Percentiles rank a stretch among this genome's conserved stretches.
These are phyloP conservation scores for Ochromonas danica DNA, from an alignment of 108 stramenopile genomes.

Conservation along the genomic window DNA sequence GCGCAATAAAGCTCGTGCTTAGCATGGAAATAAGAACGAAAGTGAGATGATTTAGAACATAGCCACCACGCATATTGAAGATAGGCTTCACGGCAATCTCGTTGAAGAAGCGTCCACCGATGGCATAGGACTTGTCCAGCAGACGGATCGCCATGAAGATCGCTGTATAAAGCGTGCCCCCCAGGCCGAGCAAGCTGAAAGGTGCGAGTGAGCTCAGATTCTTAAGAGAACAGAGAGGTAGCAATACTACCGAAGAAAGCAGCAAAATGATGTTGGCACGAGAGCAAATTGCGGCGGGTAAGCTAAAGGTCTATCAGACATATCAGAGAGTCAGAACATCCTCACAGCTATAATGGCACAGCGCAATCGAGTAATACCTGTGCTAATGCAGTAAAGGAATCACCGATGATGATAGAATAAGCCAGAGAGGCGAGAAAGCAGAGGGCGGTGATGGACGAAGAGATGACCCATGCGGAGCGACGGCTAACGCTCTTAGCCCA, in stretches of 20 bases:
- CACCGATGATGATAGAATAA: constrained; percentile 92
- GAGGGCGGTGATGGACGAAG: constrained; percentile 75
- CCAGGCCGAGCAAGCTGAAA: constrained; percentile 68
- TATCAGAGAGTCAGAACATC: too few relatives aligned
- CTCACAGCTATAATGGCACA: too few relatives aligned
- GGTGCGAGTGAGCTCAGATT: constrained; percentile 68
- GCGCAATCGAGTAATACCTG: constrained; percentile 21
- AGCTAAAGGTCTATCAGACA: constrained; percentile 66
- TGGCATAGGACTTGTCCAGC: constrained; percentile 57
- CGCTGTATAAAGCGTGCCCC: constrained; percentile 64
- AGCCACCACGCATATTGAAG: constrained; percentile 49
- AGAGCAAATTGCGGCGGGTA: constrained; percentile 42
- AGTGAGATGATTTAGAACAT: constrained; percentile 65
- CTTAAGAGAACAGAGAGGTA: constrained; percentile 85
- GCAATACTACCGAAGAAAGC: constrained; percentile 70
- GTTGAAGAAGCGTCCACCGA: constrained; percentile 67
- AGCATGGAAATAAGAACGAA: constrained; percentile 89
- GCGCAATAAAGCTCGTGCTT: constrained; percentile 86
- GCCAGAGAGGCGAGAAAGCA: constrained; percentile 77
- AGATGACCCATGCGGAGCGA: constrained; percentile 69
- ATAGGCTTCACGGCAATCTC: constrained; percentile 53
- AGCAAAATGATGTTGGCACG: constrained; percentile 58
- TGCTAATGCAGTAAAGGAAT: constrained; percentile 57
- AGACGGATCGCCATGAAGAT: constrained; percentile 65
- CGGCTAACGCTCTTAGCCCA: constrained; percentile 80